Evolutionary conservation across 192 early-diverging fungal genomes (phyloP).

Genomic region (Dissophora globulifera): DNA sequence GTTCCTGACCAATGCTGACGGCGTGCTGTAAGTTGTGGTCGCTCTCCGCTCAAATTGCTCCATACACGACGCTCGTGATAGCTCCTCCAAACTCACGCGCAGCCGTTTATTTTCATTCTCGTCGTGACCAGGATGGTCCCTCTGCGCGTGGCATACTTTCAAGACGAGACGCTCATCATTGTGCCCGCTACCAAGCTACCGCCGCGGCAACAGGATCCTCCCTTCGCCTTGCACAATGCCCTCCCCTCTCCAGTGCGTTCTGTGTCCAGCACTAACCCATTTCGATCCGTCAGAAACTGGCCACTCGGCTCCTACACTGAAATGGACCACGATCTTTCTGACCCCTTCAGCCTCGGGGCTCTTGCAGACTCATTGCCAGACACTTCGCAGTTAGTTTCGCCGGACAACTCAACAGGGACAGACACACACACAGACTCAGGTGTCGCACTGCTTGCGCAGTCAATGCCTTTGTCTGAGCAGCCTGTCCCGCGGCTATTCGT

Average conservation of each 20-base stretch:
- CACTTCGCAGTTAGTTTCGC: too few species aligned
- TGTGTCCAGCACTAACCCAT: not conserved
- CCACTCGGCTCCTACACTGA: too few species aligned
- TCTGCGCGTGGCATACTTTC: constrained; percentile 10
- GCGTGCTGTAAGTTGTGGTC: constrained; percentile 38
- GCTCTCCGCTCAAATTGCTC: too few species aligned
- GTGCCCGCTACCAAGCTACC: not conserved
- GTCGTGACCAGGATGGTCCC: constrained; percentile 14
- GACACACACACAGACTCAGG: not conserved
- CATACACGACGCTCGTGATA: not conserved
- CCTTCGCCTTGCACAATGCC: not conserved
- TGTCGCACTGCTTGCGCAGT: constrained; percentile 6
- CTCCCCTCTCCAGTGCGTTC: not conserved
- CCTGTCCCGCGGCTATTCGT: constrained; percentile 23
- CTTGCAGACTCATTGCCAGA: not conserved
- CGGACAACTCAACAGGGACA: too few species aligned
- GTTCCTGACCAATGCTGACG: constrained; percentile 18
- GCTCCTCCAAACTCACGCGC: not conserved
- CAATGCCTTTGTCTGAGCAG: not conserved
- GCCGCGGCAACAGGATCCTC: constrained; percentile 1
- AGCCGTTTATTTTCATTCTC: too few species aligned
- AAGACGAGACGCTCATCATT: constrained; percentile 1
- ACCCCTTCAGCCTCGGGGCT: not conserved
- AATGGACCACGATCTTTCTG: too few species aligned
- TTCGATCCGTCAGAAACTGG: too few species aligned